Evolutionary conservation across 2,329 filamentous ascomycete species (phyloP).

Genomic region (Magnaporthiopsis rhizophila): DNA sequence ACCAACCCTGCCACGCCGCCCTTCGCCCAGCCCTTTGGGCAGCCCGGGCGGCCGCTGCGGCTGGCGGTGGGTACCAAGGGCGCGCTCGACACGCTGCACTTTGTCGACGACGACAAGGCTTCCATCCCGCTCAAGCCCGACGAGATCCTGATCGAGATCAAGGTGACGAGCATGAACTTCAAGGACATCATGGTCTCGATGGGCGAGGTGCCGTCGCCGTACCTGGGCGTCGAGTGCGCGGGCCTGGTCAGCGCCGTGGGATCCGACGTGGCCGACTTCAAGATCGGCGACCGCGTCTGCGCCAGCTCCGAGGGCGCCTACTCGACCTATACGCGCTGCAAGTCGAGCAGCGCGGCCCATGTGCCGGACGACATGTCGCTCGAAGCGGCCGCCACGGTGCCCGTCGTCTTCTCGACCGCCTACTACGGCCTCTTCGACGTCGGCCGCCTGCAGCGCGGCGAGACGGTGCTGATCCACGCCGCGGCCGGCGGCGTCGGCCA

Average conservation of each 20-base stretch:
- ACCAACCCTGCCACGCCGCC: constrained; percentile 9
- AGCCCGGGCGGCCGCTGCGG: constrained; percentile 13
- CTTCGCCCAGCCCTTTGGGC: constrained; percentile 10
- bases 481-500: constrained; percentile 16
- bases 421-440: constrained; percentile 19
- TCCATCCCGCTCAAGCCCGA: constrained; percentile 8
- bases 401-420: constrained; percentile 19
- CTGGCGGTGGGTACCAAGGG: constrained; percentile 17
- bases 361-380: constrained; percentile 20
- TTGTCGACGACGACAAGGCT: constrained; percentile 12
- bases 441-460: constrained; percentile 16
- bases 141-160: constrained; percentile 19
- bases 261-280: constrained; percentile 13
- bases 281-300: constrained; percentile 23
- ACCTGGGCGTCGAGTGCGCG: constrained; percentile 17
- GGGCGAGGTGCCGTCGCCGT: constrained; percentile 10
- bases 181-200: constrained; percentile 24
- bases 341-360: constrained; percentile 7
- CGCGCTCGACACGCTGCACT: constrained; percentile 18
- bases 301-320: constrained; percentile 12
- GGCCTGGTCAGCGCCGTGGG: constrained; percentile 10
- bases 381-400: constrained; percentile 18
- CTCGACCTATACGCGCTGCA: constrained; percentile 9
- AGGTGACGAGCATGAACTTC: constrained; percentile 23
- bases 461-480: constrained; percentile 16